phyloP scores from a whole-genome alignment of 768 basidiomycete genomes.

The Mycena leptocephala region DNA sequence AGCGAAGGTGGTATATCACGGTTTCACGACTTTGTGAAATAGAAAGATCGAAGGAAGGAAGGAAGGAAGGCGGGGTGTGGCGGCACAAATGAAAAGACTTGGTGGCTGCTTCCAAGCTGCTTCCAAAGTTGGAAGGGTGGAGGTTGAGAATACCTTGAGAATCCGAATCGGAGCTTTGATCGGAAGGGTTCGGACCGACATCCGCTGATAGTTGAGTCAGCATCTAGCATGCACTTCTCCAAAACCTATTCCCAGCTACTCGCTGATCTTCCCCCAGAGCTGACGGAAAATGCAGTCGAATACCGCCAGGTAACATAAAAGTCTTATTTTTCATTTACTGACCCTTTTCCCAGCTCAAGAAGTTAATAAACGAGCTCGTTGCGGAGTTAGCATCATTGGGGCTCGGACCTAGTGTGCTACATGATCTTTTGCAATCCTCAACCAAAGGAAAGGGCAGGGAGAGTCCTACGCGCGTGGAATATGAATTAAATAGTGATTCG shows the following conservation, averaged over 20 bases:
- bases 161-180: no score
- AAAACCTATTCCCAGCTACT: conserved; percentile 79
- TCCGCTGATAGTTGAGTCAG: no score
- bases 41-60: no score
- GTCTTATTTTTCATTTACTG: background rate
- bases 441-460: conserved; percentile 36
- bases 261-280: conserved; percentile 80
- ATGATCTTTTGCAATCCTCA: conserved; percentile 54
- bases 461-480: conserved; percentile 55
- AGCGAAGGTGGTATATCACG: no score
- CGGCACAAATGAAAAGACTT: no score
- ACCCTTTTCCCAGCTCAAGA: conserved; percentile 79
- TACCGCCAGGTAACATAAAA: conserved; percentile 77
- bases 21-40: no score
- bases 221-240: conserved; percentile 77
- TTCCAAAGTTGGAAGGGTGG: no score
- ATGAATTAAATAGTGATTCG: conserved; percentile 68
- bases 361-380: conserved; percentile 88
- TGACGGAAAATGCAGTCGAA: conserved; percentile 85
- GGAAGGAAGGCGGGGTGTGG: no score
- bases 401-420: conserved; percentile 65
- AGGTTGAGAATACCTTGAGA: no score
- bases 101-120: no score
- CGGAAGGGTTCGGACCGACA: no score
- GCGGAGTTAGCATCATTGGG: conserved; percentile 84